Evolutionary conservation across 352 stramenopile species (phyloP).

Genomic region (Lagenidium sp.): DNA sequence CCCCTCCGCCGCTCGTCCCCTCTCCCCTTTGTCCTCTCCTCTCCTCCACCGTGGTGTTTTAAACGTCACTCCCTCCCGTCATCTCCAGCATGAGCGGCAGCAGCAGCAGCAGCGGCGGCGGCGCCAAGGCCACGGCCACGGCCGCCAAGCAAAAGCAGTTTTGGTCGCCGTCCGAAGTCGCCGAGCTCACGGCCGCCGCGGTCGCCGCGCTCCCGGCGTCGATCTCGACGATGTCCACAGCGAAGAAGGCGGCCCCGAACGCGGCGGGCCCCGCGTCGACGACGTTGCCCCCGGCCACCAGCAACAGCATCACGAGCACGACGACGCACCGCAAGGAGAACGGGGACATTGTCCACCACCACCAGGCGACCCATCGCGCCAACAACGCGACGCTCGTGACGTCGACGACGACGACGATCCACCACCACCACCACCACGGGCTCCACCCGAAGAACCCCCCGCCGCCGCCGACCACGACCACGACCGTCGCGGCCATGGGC

Average conservation of each 20-base stretch:
- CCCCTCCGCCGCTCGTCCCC: no score
- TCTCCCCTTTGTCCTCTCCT: no score
- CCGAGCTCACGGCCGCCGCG: slow-evolving; percentile 61
- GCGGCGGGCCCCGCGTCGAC: slow-evolving; percentile 3
- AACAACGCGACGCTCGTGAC: slow-evolving; percentile 67
- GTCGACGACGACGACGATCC: slow-evolving; percentile 72
- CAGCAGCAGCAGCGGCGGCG: no score
- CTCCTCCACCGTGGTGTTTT: no score
- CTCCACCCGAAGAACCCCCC: background rate
- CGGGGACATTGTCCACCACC: slow-evolving; percentile 67
- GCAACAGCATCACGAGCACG: slow-evolving; percentile 32
- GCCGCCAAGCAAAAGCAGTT: slow-evolving; percentile 42
- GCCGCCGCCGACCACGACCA: background rate
- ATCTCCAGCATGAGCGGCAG: no score
- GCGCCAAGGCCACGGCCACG: background rate
- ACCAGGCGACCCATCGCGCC: slow-evolving; percentile 61
- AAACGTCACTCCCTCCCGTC: no score
- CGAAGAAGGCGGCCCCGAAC: slow-evolving; percentile 18
- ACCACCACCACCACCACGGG: slow-evolving; percentile 30
- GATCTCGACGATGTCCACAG: no score
- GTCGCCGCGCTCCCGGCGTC: slow-evolving; percentile 58
- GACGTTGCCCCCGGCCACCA: slow-evolving; percentile 15
- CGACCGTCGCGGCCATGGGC: background rate
- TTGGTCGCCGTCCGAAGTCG: slow-evolving; percentile 64
- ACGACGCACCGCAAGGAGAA: slow-evolving; percentile 61